Conservation (phyloP, 2,329 filamentous ascomycete species). For the Coniochaeta ligniaria region DNA sequence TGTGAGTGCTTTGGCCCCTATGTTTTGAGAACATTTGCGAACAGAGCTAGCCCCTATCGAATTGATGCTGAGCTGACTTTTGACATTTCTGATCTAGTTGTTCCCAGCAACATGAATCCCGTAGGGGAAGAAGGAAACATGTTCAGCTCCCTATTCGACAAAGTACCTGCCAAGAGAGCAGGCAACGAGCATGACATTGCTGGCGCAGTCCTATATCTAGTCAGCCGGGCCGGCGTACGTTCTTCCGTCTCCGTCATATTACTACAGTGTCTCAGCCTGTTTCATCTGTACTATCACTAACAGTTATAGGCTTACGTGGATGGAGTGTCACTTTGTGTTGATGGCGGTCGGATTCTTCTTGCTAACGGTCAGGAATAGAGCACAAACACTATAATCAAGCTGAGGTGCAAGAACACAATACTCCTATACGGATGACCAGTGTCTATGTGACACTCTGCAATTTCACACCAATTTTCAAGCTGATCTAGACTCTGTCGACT, state of each 20-base stretch:
- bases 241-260: not conserved
- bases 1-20: constrained; percentile 16
- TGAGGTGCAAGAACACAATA: not conserved
- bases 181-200: constrained; percentile 23
- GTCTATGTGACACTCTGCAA: no score
- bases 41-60: no score
- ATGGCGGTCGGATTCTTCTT: constrained; percentile 21
- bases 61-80: not conserved
- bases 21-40: not conserved
- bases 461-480: no score
- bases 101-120: constrained; percentile 25
- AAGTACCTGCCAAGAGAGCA: constrained; percentile 22
- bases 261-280: not conserved
- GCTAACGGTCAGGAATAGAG: constrained; percentile 20
- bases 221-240: constrained; percentile 23
- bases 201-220: constrained; percentile 20
- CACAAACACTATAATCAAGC: not conserved
- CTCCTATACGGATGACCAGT: no score
- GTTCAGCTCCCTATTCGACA: constrained; percentile 22
- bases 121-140: constrained; percentile 22
- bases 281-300: not conserved
- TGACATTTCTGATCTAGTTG: constrained; percentile 14
- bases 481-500: no score
- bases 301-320: constrained; percentile 20
- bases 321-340: constrained; percentile 21